Base-by-base conservation (phyloP, 805 yeast species). In the Saccharomycopsis sp. region DNA sequence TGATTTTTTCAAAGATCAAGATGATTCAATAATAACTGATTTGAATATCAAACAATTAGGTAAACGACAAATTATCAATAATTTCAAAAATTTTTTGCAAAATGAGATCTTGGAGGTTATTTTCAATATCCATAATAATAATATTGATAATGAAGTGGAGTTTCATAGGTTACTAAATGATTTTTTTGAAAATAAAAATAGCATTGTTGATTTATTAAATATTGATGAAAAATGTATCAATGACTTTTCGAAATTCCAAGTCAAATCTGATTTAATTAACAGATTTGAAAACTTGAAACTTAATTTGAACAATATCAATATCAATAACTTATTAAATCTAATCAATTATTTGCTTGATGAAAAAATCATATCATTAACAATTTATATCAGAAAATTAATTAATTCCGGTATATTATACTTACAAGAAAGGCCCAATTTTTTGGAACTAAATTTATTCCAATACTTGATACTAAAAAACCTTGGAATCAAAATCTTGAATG, bases 351-450 rank as follows among this genome's bases (percentile, higher is more conserved):
- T 67, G 36, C 48, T 59, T 6, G 69, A 66, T 31, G 49, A 66
- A 40, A 69, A 69, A 34, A 56, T 80, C 19, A 66, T 81, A 19
- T 58, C 72, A 2, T 63, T 77, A 13, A 74, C 81, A 1, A 69
- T 81, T 1, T 89, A 89, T 52, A 65, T 88, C 42, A 64, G 96
- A 51, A 74, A 78, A 49, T 62, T 88, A 28, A 87, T 89, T 34
- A 85, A 96, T 8, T 77, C 92, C 1, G 98, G 96, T 3, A 66
- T 86, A 1, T 72, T 88, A 34, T 85, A 82, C 57, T 57, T 75
- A 10, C 60, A 66, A 3, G 67, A 72, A 5, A 26, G 31, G 10
- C 35, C 32, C 14, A 37, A 34, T 1, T 48, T 71, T 25, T 66
- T 68, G 42, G 68, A 62, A 37, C 35, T 45, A 19, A 45, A 49